These are phyloP conservation scores for Hypholoma fasciculare DNA, from an alignment of 768 basidiomycete species.

Conservation along the genomic window DNA sequence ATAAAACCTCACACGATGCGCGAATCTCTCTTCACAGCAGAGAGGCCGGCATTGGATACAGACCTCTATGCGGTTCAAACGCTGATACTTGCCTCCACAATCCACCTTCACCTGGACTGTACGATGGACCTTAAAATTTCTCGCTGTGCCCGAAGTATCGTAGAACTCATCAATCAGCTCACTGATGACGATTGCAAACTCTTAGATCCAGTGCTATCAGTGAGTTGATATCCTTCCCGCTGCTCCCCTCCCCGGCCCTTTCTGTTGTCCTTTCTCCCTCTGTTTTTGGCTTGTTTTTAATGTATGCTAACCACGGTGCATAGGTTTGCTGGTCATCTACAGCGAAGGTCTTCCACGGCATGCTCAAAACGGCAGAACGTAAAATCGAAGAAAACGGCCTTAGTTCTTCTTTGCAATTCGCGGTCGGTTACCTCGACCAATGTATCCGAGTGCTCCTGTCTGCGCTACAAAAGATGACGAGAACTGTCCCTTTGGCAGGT, in stretches of 20 bases:
- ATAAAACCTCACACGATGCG: conserved; percentile 37
- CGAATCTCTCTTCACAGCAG: conserved; percentile 28
- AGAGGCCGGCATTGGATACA: conserved; percentile 36
- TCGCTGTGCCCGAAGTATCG: conserved; percentile 42
- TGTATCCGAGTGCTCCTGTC: conserved; percentile 16
- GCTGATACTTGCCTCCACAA: conserved; percentile 47
- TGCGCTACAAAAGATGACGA: conserved; percentile 18
- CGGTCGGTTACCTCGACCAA: conserved; percentile 19
- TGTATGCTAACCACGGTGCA: background rate
- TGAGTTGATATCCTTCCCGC: conserved; percentile 28
- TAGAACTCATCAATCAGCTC: conserved; percentile 46
- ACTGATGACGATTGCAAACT: conserved; percentile 50
- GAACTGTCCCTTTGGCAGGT: conserved; percentile 20
- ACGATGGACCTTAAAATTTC: conserved; percentile 40
- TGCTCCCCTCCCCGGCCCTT: background rate
- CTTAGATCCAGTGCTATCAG: conserved; percentile 54
- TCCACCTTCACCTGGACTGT: conserved; percentile 48
- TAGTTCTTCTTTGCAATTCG: conserved; percentile 11
- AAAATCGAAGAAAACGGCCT: conserved; percentile 9
- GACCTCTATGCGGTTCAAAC: conserved; percentile 50
- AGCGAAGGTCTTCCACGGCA: conserved; percentile 19
- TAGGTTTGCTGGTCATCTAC: conserved; percentile 29
- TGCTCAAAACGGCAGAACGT: conserved; percentile 17
- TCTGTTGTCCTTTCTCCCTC: background rate
- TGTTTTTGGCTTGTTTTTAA: background rate